Percentiles rank a stretch among this genome's conserved stretches.
phyloP scores from a whole-genome alignment of 2,329 filamentous ascomycete genomes.

The Lojkania enalia region DNA sequence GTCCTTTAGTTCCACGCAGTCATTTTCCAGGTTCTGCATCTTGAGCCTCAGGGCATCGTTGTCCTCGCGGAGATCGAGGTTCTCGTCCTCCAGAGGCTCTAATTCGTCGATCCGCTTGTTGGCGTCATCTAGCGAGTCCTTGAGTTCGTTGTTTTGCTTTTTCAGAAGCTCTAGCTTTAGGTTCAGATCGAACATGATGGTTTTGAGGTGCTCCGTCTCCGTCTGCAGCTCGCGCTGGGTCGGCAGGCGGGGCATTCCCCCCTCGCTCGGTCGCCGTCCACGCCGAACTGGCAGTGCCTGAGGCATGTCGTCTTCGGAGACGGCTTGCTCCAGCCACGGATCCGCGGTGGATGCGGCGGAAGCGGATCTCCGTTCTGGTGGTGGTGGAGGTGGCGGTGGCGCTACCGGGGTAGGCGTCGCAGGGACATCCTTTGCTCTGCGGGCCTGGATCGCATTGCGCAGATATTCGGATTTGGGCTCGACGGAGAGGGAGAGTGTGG shows the following conservation, averaged over 20 bases:
- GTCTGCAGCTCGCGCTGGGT: constrained; percentile 34
- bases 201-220: constrained; percentile 31
- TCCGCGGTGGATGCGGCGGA: constrained; percentile 27
- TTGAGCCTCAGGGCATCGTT: constrained; percentile 26
- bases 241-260: constrained; percentile 25
- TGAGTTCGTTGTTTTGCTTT: constrained; percentile 35
- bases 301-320: constrained; percentile 25
- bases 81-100: constrained; percentile 31
- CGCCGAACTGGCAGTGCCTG: constrained; percentile 26
- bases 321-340: constrained; percentile 36
- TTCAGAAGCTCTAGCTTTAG: constrained; percentile 37
- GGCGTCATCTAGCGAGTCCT: constrained; percentile 28
- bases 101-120: constrained; percentile 31
- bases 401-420: constrained; percentile 18
- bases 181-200: constrained; percentile 33
- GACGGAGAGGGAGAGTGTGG: constrained; percentile 16
- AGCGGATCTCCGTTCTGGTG: constrained; percentile 18
- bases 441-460: constrained; percentile 37
- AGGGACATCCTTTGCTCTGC: constrained; percentile 29
- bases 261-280: constrained; percentile 28
- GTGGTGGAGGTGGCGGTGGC: constrained; percentile 10
- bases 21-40: constrained; percentile 25
- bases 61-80: constrained; percentile 28
- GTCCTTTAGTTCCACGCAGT: constrained; percentile 16
- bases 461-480: constrained; percentile 41